Evolutionary conservation across 108 stramenopile species (phyloP), one percentile per base, ranked within the genome.

Genomic region (Skeletonema tropicum): DNA sequence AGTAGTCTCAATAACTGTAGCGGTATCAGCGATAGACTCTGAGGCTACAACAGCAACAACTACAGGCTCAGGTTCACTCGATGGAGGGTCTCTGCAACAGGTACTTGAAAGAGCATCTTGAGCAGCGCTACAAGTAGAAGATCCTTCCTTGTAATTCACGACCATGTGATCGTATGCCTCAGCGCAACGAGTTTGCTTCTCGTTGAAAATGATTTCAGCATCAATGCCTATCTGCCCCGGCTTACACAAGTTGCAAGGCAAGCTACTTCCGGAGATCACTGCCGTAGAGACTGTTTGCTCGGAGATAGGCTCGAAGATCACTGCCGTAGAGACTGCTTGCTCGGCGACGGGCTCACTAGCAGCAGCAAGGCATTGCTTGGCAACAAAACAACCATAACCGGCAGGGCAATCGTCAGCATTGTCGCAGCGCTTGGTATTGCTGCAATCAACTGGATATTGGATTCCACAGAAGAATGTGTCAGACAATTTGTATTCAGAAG

Each of bases 91-190:
- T 39, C 3, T 17, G 30, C 69, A 70, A 25, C 69, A 70, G 12
- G 69, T 36, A 29, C 69, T 38, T 21, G 55, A 46, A 2, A 70
- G 57, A 31, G 69, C 69, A 26, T 57, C 49, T 25, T 70, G 69
- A 8, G 69, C 69, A 19, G 49, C 69, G n/a, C 39, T 39, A 15
- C 69, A 70, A 14, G 48, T 70, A 29, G 21, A 2, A 35, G 13
- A 19, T 25, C 52, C 69, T 36, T 70, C 69, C 17, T 58, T 38
- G 35, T 70, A 70, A 39, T 70, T 57, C 35, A 38, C 31, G 33
- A 52, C 69, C 69, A 70, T 70, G 31, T 30, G 36, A 59, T 70
- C 36, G 30, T 70, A 70, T 38, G 69, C 69, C 36, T 58, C 57
- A 38, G 69, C n/a, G 38, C 69, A 70, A 2, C 32, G 11, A 52